phyloP scores from a whole-genome alignment of 768 basidiomycete genomes.

The Mycena chlorophos region DNA sequence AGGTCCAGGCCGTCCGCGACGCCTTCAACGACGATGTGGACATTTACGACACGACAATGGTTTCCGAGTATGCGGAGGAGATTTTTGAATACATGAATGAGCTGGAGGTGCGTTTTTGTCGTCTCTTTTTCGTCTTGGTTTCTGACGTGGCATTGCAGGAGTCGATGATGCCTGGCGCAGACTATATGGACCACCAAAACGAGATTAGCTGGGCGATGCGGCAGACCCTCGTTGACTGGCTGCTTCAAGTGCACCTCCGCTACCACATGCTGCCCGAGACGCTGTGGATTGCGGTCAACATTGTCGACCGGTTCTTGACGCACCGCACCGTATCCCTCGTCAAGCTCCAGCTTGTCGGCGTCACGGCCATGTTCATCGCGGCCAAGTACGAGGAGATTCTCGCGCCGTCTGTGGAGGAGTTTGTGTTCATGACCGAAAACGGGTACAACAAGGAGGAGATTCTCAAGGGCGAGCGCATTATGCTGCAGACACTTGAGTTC shows the following conservation, averaged over 20 bases:
- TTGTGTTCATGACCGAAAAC: slow-evolving; percentile 96
- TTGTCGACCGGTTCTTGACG: slow-evolving; percentile 90
- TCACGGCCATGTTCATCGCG: slow-evolving; percentile 98
- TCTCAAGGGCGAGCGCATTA: slow-evolving; percentile 95
- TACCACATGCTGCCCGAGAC: slow-evolving; percentile 99
- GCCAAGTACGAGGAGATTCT: slow-evolving; percentile 99
- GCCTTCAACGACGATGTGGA: slow-evolving; percentile 70
- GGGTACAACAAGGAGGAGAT: slow-evolving; percentile 95
- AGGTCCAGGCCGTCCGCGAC: slow-evolving; percentile 69
- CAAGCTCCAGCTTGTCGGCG: slow-evolving; percentile 94
- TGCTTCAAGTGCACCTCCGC: slow-evolving; percentile 93
- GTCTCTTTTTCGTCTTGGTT: not conserved
- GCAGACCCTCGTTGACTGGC: slow-evolving; percentile 96
- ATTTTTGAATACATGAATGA: slow-evolving; percentile 96
- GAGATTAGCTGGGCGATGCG: slow-evolving; percentile 96
- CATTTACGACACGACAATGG: slow-evolving; percentile 88
- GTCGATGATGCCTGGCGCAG: slow-evolving; percentile 83
- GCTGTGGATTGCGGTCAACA: slow-evolving; percentile 98
- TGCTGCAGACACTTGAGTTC: slow-evolving; percentile 94
- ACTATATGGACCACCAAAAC: slow-evolving; percentile 91
- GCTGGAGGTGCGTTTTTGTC: slow-evolving; percentile 67
- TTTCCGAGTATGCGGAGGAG: slow-evolving; percentile 97
- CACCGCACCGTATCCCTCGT: slow-evolving; percentile 84
- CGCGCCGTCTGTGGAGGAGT: slow-evolving; percentile 96
- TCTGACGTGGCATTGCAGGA: slow-evolving; percentile 50